Evolutionary conservation across 306 rosid species (phyloP), one percentile per base, ranked within the genome.

Genomic region (Morella rubra): DNA sequence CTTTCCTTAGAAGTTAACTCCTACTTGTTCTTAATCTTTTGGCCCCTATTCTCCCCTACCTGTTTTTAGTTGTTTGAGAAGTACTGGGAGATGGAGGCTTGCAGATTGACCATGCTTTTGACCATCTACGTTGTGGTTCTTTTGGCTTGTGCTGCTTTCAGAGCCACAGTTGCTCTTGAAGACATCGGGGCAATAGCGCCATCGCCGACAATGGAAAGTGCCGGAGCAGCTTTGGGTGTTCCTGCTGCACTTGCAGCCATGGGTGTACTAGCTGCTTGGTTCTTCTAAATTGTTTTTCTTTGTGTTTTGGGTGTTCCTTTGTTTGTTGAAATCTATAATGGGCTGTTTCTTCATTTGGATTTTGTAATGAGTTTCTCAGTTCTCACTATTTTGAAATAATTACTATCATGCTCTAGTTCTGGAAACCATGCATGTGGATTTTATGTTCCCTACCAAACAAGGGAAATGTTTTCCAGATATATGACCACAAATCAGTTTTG

Each of bases 131-230:
- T 80, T 70, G 69, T 88, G 77, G 86, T 80, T 59, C 71, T 81
- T 50, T 47, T 91, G 72, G 74, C 80, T 79, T 85, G 67, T 61
- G 44, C 77, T 60, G 73, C 64, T 32, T 44, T 75, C 74, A 61
- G 77, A 45, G 89, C 85, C 14, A 75, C 86, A 40, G 82, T 46
- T 44, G 84, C 68, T 14, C 81, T 49, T 45, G 85, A 82, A 82
- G 85, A 84, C 69, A 83, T 76, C 51, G 77, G 89, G 50, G 89
- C 84, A n/a, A 81, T 88, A 83, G 90, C 93, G 32, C 96, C 96
- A 3, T 62, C 93, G 11, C 93, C 64, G 1, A 22, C 88, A n/a
- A 87, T 89, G 93, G 88, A 89, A 75, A 86, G 91, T n/a, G 27
- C 53, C 5, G 93, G 76, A 32, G 74, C 82, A 24, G 66, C 72